These are phyloP conservation scores for Capsicum baccatum DNA, from an alignment of 257 asterid species.

Conservation along the genomic window DNA sequence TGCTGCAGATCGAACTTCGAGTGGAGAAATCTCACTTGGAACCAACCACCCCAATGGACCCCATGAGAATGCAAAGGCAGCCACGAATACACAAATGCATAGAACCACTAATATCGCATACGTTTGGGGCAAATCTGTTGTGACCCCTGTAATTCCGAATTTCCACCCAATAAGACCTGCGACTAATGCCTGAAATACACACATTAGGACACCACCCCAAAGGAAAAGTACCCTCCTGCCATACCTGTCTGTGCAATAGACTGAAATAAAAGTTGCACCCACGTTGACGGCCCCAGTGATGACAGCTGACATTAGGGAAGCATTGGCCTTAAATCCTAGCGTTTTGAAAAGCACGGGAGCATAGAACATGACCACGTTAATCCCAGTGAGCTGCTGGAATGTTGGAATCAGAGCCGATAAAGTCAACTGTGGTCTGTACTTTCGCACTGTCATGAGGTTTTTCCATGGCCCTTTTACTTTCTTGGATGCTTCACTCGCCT, in stretches of 20 bases:
- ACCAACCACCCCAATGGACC: conserved; percentile 48
- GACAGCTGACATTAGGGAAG: too few relatives aligned
- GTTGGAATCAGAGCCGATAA: too few relatives aligned
- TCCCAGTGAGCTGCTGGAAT: too few relatives aligned
- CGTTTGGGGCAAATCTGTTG: conserved; percentile 7
- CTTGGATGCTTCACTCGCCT: too few relatives aligned
- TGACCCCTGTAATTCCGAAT: conserved; percentile 22
- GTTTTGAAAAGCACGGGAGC: too few relatives aligned
- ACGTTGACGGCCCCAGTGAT: conserved; percentile 25
- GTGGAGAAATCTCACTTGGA: conserved; percentile 38
- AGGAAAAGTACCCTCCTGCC: conserved; percentile 33
- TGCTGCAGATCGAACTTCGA: too few relatives aligned
- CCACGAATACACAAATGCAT: conserved; percentile 36
- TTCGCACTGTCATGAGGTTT: too few relatives aligned
- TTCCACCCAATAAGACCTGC: conserved; percentile 35
- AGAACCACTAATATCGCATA: conserved; percentile 26
- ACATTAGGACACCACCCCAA: conserved; percentile 41
- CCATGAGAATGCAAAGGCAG: conserved; percentile 50
- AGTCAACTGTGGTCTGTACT: too few relatives aligned
- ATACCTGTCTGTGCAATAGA: conserved; percentile 15
- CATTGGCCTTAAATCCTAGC: too few relatives aligned
- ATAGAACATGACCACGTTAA: too few relatives aligned
- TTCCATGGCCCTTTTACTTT: too few relatives aligned
- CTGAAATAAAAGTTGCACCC: conserved; percentile 30
- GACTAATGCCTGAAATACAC: conserved; percentile 35